Evolutionary conservation across 768 basidiomycete genomes (phyloP), one percentile per base, ranked within the genome.

Genomic region (Boletales sp.): DNA sequence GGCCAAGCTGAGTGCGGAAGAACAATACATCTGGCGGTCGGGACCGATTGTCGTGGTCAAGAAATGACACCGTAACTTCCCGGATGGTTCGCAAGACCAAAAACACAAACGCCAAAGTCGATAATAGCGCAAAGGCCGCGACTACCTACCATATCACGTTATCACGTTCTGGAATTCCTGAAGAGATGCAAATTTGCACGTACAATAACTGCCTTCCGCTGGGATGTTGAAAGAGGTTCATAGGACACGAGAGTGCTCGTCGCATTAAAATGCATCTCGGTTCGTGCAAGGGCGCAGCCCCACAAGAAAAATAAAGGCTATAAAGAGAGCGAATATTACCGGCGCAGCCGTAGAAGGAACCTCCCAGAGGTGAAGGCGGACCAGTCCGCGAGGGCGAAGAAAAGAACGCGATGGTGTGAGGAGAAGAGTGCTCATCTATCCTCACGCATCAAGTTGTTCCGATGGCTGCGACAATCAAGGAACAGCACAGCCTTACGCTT

Each of bases 1-100:
- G 76, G 1, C 87, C 87, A 13, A 87, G 75, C 54, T 86, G 85
- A 8, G 85, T 86, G 49, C 77, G 75, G 65, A 89, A 86, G 65
- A 88, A 87, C 51, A 80, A 69, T 37, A 75, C 78, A 63, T 82
- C 81, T 31, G 65, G 62, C 5, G 57, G 49, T 41, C 69, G 67
- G 30, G 53, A 47, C 15, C 64, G 60, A 28, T 58, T 43, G 15
- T 62, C 54, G 33, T 48, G 59, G 31, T 55, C 60, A 50, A 72
- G 57, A 51, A 66, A 57, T 32, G 70, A 65, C 46, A 64, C 63
- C 21, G 75, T 32, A 37, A 71, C 76, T 38, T 83, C 65, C 70
- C 75, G 83, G 41, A 73, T 53, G 34, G 76, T 70, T 50, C 81
- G 76, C 30, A 74, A 48, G 48, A 69, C 70, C 44, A 86, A 75